Percentiles rank a stretch among this genome's conserved stretches.
These are phyloP conservation scores for Citrullus colocynthis DNA, from an alignment of 306 rosid genomes.

Conservation along the genomic window DNA sequence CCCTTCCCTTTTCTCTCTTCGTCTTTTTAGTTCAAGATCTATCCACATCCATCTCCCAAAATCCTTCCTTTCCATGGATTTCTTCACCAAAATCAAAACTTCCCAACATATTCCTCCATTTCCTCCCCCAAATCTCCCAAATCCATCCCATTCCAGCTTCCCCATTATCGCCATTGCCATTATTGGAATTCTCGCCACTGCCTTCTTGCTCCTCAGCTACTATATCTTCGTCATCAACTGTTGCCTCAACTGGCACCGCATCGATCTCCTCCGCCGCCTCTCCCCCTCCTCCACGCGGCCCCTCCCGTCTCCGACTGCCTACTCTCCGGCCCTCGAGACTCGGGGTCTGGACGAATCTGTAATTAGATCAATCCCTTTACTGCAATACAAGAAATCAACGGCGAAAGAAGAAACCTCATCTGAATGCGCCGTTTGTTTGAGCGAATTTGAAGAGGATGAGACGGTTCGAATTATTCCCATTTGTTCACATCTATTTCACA, in stretches of 20 bases:
- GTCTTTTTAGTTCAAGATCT: conserved; percentile 32
- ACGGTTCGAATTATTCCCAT: conserved; percentile 73
- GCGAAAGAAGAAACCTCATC: background rate
- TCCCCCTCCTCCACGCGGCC: conserved; percentile 38
- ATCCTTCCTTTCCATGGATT: conserved; percentile 39
- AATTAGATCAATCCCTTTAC: conserved; percentile 66
- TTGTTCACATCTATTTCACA: conserved; percentile 74
- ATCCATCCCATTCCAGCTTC: conserved; percentile 38
- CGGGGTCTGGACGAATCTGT: conserved; percentile 72
- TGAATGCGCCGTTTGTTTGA: conserved; percentile 88
- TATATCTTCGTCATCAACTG: conserved; percentile 93
- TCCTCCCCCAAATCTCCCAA: conserved; percentile 30
- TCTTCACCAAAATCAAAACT: conserved; percentile 28
- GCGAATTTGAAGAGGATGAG: conserved; percentile 62
- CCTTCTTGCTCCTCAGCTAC: conserved; percentile 72
- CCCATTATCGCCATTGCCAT: conserved; percentile 87
- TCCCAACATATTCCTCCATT: conserved; percentile 38
- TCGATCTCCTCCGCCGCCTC: conserved; percentile 63
- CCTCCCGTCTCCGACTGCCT: conserved; percentile 16
- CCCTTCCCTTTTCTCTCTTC: conserved; percentile 26
- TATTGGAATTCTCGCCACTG: conserved; percentile 83
- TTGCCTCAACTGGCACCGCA: conserved; percentile 93
- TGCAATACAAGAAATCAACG: conserved; percentile 31
- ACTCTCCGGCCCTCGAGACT: conserved; percentile 23
- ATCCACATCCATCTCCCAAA: conserved; percentile 12